phyloP scores from a whole-genome alignment of 176 grass and related monocot genomes.

The Bolboschoenus planiculmis region DNA sequence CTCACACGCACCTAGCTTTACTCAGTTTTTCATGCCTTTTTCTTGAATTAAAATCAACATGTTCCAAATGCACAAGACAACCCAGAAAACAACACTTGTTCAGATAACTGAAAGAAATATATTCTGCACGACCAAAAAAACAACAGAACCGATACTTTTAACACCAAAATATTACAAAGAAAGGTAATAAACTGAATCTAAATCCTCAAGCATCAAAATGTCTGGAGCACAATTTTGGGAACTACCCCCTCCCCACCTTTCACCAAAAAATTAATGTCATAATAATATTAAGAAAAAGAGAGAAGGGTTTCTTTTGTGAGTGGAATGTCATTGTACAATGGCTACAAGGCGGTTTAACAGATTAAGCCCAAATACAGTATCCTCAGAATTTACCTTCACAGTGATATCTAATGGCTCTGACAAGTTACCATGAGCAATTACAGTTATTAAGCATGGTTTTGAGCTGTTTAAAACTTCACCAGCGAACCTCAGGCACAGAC shows the following conservation, averaged over 20 bases:
- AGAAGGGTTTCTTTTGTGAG: background rate
- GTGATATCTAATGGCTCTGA: constrained; percentile 47
- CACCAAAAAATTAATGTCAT: background rate
- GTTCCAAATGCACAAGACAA: background rate
- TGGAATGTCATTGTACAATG: constrained; percentile 47
- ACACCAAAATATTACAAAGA: background rate
- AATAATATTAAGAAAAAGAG: background rate
- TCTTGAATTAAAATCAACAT: background rate
- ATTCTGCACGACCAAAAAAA: background rate
- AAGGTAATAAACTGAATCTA: background rate
- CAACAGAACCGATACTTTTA: background rate
- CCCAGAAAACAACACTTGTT: background rate
- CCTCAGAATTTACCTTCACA: constrained; percentile 75
- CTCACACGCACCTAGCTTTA: background rate
- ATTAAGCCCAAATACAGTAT: constrained; percentile 68
- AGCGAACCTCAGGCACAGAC: constrained; percentile 72
- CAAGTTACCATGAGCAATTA: constrained; percentile 41
- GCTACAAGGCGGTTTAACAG: constrained; percentile 53
- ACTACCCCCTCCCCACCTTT: background rate
- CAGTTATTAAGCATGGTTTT: constrained; percentile 56
- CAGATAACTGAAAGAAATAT: background rate
- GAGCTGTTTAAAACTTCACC: constrained; percentile 46
- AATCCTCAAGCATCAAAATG: background rate
- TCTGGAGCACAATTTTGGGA: background rate
- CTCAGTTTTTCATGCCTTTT: background rate